phyloP scores from a whole-genome alignment of 192 early-diverging fungal genomes.

The Coemansia pectinata region DNA sequence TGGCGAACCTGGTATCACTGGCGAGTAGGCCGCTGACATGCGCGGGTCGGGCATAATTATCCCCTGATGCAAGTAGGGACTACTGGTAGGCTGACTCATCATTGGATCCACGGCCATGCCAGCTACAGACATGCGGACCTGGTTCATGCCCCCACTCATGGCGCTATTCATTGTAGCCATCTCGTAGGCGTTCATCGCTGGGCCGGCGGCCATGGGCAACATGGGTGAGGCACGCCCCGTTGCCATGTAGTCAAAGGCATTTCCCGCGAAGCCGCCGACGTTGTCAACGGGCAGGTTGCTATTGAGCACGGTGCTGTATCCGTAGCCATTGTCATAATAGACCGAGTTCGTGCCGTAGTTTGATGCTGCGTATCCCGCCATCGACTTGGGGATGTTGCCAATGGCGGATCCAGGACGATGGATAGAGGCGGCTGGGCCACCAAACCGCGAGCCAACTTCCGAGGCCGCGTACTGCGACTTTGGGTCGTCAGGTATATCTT shows the following conservation, averaged over 20 bases:
- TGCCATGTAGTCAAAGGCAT: slow-evolving; percentile 30
- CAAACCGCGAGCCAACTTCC: slow-evolving; percentile 46
- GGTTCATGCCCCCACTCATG: slow-evolving; percentile 8
- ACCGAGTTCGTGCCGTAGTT: slow-evolving; percentile 52
- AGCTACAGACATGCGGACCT: slow-evolving; percentile 20
- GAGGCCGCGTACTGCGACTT: slow-evolving; percentile 48
- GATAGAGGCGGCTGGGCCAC: slow-evolving; percentile 35
- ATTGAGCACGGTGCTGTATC: slow-evolving; percentile 48
- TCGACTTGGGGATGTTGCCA: slow-evolving; percentile 53
- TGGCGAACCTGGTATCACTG: neutral
- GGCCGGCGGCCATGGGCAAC: slow-evolving; percentile 24
- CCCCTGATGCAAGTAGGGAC: slow-evolving; percentile 32
- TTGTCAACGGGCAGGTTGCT: slow-evolving; percentile 27
- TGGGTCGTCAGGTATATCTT: slow-evolving; percentile 56
- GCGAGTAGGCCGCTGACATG: slow-evolving; percentile 28
- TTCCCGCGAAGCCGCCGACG: slow-evolving; percentile 11
- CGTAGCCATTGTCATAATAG: slow-evolving; percentile 53
- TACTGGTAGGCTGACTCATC: slow-evolving; percentile 32
- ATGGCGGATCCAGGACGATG: slow-evolving; percentile 54
- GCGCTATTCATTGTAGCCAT: slow-evolving; percentile 38
- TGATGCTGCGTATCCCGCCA: slow-evolving; percentile 48
- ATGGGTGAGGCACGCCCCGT: slow-evolving; percentile 46
- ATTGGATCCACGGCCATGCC: slow-evolving; percentile 32
- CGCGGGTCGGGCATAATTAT: slow-evolving; percentile 18
- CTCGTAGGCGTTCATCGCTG: slow-evolving; percentile 36